A percentile compares a stretch with the other conserved stretches of the same genome.
Evolutionary conservation across 257 asterid species (phyloP).

Genomic region (Paulownia fortunei): DNA sequence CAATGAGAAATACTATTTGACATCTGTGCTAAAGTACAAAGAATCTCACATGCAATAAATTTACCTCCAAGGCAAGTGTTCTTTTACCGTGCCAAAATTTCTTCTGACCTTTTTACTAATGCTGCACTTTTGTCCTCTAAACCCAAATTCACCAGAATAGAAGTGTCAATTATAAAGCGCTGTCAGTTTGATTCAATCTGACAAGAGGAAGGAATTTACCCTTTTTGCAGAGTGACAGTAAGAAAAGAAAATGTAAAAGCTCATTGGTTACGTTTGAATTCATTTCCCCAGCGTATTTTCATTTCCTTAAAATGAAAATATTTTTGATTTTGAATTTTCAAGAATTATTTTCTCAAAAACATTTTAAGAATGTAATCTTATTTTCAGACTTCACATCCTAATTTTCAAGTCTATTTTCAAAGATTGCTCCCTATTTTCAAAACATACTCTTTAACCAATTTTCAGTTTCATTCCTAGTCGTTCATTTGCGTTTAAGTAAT

Average conservation of each 20-base stretch:
- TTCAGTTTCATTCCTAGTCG: no score
- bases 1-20: no score
- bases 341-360: no score
- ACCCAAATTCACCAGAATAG: slow-evolving; percentile 2
- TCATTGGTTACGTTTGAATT: background rate
- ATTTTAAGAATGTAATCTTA: no score
- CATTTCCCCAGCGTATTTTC: background rate
- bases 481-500: no score
- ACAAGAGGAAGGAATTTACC: background rate
- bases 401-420: no score
- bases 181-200: background rate
- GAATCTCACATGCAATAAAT: background rate
- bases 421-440: no score
- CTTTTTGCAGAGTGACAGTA: background rate
- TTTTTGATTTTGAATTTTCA: no score
- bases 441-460: no score
- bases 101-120: background rate
- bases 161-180: background rate
- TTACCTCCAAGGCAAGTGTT: background rate
- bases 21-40: background rate
- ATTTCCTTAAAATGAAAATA: no score
- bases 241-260: background rate
- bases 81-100: background rate
- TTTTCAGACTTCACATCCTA: no score
- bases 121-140: background rate